Base-by-base conservation (phyloP, 345 rosid species). In the Pugionium cornutum region DNA sequence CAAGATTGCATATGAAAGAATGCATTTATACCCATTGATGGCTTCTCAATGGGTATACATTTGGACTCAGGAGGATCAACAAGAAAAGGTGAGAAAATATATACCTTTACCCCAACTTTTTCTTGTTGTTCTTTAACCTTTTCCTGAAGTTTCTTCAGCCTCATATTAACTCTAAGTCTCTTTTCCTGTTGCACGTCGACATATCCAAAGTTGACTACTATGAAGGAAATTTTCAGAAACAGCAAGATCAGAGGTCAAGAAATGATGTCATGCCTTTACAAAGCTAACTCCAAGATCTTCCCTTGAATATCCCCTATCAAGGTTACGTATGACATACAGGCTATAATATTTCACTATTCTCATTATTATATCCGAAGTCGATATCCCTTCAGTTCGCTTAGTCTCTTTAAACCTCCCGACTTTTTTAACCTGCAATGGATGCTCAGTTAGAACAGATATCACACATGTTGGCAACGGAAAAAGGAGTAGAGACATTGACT, bases 281-380 rank as follows among this genome's bases (percentile, higher is more conserved):
- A 77, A 85, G 78, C 89, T 85, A 73, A 85, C 85, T 56, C 87
- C 87, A 26, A 83, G 76, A 41, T 85, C 89, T 61, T 85, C 80
- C 72, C 87, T 79, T 26, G 87, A 67, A 54, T 85, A 85, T 66
- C 89, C 89, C 66, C 85, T 84, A 36, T 77, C 89, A 73, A 85
- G 72, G 64, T 85, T 85, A 50, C 87, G 87, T 84, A 81, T 70
- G 39, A 79, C 89, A 46, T 83, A 85, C 76, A 83, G 80, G 32
- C 79, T 85, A 58, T 85, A 85, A 63, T 85, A 87, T 75, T 83
- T 85, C 26, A 83, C 85, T 49, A 85, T 85, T 74, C 84, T 83
- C 87, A 83, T 83, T 66, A 85, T 81, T 35, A 85, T 65, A 71
- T 85, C 89, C 42, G 89, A 85, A 33, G 85, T 85, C 5, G 89